Conservation (phyloP, 495 filamentous ascomycete genomes). For the Acidiella bohemica region DNA sequence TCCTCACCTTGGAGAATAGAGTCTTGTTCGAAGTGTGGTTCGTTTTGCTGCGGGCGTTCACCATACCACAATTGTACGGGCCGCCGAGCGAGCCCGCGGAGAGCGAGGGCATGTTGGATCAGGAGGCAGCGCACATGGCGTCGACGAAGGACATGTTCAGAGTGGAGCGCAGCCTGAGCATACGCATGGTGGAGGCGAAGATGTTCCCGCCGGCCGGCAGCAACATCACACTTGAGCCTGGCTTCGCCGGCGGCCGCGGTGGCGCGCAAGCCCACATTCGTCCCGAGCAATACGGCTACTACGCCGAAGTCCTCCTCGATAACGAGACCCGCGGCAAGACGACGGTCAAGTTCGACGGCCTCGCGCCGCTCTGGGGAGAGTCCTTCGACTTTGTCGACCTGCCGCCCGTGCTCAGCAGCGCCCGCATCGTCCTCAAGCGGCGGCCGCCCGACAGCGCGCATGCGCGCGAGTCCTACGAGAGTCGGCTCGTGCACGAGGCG, state of each 20-base stretch:
- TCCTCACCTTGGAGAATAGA: slow-evolving; percentile 74
- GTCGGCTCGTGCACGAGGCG: slow-evolving; percentile 19
- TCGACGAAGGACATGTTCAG: slow-evolving; percentile 47
- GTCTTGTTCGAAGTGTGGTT: slow-evolving; percentile 96
- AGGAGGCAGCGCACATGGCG: slow-evolving; percentile 18
- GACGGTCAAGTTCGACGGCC: slow-evolving; percentile 64
- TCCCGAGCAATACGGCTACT: slow-evolving; percentile 38
- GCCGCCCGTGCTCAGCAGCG: slow-evolving; percentile 61
- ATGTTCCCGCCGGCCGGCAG: slow-evolving; percentile 27
- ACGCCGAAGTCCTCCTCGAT: slow-evolving; percentile 85
- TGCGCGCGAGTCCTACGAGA: slow-evolving; percentile 8
- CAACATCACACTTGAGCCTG: slow-evolving; percentile 8
- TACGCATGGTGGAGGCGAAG: slow-evolving; percentile 50
- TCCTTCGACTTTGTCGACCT: slow-evolving; percentile 79
- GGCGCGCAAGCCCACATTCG: neutral
- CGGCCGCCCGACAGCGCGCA: slow-evolving; percentile 34
- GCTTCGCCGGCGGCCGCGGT: slow-evolving; percentile 8
- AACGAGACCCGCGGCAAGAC: slow-evolving; percentile 79
- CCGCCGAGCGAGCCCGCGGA: slow-evolving; percentile 26
- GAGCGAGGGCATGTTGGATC: slow-evolving; percentile 13
- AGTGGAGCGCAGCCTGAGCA: slow-evolving; percentile 45
- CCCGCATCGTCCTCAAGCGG: slow-evolving; percentile 71
- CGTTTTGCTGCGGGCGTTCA: slow-evolving; percentile 80
- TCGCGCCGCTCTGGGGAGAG: slow-evolving; percentile 88
- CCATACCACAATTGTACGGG: slow-evolving; percentile 84